phyloP scores from a whole-genome alignment of 352 stramenopile genomes.

The Thalassiosira livingstoniorum region DNA sequence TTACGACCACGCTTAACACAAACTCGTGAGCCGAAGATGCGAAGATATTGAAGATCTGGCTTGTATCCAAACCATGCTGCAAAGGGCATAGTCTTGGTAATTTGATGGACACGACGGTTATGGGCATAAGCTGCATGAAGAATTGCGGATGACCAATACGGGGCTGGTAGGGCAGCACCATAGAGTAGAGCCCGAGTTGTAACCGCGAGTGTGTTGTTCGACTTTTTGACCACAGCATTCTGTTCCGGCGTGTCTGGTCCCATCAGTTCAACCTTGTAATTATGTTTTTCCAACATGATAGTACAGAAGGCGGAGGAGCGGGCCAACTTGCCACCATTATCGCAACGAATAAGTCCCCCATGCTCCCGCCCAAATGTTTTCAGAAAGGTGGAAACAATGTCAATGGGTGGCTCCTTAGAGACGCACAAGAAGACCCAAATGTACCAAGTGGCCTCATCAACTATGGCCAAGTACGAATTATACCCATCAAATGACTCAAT shows the following conservation, averaged over 20 bases:
- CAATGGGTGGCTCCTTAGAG: not conserved
- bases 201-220: slow-evolving; percentile 10
- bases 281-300: not conserved
- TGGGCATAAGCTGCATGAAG: slow-evolving; percentile 20
- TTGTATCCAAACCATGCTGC: slow-evolving; percentile 19
- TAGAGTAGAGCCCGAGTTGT: slow-evolving; percentile 12
- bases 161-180: slow-evolving; percentile 2
- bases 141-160: slow-evolving; percentile 25
- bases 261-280: not conserved
- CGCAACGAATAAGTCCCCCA: not conserved
- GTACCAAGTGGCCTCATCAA: not conserved
- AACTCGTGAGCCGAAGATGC: slow-evolving; percentile 17
- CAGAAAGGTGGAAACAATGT: not conserved
- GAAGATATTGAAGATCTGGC: slow-evolving; percentile 6
- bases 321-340: not conserved
- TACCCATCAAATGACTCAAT: not conserved
- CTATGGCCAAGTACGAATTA: not conserved
- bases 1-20: slow-evolving; percentile 21
- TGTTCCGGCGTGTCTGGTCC: no score
- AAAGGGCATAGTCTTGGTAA: slow-evolving; percentile 1
- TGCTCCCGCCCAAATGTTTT: not conserved
- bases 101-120: not conserved
- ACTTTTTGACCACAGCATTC: slow-evolving; percentile 25
- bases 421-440: not conserved
- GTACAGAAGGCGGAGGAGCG: not conserved